Evolutionary conservation across 2,329 filamentous ascomycete genomes (phyloP).

Genomic region (Stachybotrys echinatus): DNA sequence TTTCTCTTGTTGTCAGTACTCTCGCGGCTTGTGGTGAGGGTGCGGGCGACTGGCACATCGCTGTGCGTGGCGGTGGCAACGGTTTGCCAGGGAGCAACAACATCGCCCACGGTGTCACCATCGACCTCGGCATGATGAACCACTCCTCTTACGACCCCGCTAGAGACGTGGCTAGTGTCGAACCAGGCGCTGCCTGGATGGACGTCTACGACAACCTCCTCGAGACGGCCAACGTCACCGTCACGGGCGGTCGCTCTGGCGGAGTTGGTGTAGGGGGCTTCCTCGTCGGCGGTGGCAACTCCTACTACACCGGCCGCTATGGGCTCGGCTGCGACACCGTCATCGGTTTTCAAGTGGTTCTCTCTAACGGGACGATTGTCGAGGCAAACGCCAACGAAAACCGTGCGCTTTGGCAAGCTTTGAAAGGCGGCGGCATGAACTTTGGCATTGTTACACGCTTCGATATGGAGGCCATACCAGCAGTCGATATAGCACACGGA

Average conservation of each 20-base stretch:
- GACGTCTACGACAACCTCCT: conserved; percentile 8
- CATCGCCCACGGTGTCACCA: conserved; percentile 34
- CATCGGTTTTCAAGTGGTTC: not conserved
- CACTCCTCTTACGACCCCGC: conserved; percentile 6
- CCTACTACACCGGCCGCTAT: not conserved
- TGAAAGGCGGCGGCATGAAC: conserved; percentile 41
- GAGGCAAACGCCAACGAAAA: conserved; percentile 12
- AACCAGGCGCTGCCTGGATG: conserved; percentile 6
- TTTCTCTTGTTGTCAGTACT: conserved; percentile 11
- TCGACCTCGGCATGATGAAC: conserved; percentile 31
- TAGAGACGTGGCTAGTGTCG: conserved; percentile 7
- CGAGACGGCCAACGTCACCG: conserved; percentile 1
- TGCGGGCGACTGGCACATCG: conserved; percentile 30
- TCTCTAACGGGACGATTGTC: not conserved
- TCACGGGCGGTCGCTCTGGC: conserved; percentile 2
- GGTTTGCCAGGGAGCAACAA: conserved; percentile 35
- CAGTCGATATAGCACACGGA: not conserved
- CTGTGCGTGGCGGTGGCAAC: conserved; percentile 46
- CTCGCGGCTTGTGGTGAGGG: conserved; percentile 9
- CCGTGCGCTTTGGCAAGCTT: conserved; percentile 34
- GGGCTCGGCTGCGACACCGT: conserved; percentile 1
- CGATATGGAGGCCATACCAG: conserved; percentile 3
- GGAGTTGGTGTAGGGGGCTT: conserved; percentile 3
- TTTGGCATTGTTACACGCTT: conserved; percentile 29
- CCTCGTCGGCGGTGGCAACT: conserved; percentile 4